Evolutionary conservation across 2,329 filamentous ascomycete species (phyloP), one percentile per base, ranked within the genome.

Genomic region (Colletotrichum filicis): DNA sequence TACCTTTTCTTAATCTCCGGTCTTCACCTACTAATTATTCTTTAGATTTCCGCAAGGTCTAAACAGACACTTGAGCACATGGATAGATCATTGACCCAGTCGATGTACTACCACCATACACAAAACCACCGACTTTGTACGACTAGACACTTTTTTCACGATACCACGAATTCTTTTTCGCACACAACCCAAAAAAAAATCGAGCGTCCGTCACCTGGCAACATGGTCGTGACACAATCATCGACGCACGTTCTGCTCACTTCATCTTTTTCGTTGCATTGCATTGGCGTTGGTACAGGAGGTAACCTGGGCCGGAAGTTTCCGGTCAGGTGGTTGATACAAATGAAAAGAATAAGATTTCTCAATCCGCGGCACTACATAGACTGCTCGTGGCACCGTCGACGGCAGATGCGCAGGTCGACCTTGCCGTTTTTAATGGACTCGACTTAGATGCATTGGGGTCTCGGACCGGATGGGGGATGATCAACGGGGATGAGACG

Each of bases 11-110:
- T 3, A 7, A 16, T 2, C 5, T 42, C 6, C 14, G 19, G 16
- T 6, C 14, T 42, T 42, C 14, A 42, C 5, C 73, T 78, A 72
- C 5, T 74, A 74, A 73, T 16, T 3, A 11, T 0, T 0, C 42
- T 5, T 0, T 28, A 89, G 88, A 90, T 82, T 90, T 90, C 84
- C 87, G 88, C 79, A 90, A 90, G 82, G 85, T 90, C 76, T 90
- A 86, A 79, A 76, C 42, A 64, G 30, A 7, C 42, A 3, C 42
- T 49, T 46, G 56, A 53, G 52, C 42, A 26, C 4, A 7, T 26
- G 22, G 61, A 63, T 22, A 66, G 71, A 30, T 61, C 75, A 74
- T 62, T 46, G 66, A 14, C 42, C 42, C 62, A 37, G 35, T 66
- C 71, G 71, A 69, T 75, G 67, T 74, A 76, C 72, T 71, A 75